Percentiles rank a stretch among this genome's conserved stretches.
phyloP scores from a whole-genome alignment of 495 filamentous ascomycete genomes.

The Margaritispora aquatica region DNA sequence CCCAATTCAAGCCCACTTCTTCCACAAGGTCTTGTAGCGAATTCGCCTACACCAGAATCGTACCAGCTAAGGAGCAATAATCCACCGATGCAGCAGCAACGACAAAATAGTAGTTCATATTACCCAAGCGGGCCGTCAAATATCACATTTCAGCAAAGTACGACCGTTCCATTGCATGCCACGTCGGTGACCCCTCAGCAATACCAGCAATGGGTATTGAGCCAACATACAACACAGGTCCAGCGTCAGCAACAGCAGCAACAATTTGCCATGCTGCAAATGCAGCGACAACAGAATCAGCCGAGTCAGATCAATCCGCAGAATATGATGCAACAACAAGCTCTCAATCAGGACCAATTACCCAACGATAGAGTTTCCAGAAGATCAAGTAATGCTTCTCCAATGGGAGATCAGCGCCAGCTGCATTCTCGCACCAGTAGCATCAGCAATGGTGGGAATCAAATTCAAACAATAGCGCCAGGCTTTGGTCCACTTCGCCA shows the following conservation, averaged over 20 bases:
- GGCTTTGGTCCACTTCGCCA: neutral
- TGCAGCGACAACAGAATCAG: constrained; percentile 7
- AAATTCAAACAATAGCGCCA: neutral
- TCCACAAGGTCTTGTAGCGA: constrained; percentile 8
- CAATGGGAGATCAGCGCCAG: neutral
- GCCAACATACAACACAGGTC: neutral
- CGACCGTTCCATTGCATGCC: neutral
- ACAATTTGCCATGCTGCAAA: neutral
- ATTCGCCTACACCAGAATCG: constrained; percentile 12
- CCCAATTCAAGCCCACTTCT: constrained; percentile 9
- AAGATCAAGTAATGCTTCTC: constrained; percentile 1
- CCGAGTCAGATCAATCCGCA: too few species aligned
- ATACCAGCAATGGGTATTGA: neutral
- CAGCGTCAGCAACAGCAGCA: constrained; percentile 2
- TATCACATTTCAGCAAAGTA: neutral
- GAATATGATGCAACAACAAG: constrained; percentile 1
- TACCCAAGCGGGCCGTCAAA: neutral
- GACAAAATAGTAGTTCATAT: neutral
- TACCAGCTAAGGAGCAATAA: constrained; percentile 12
- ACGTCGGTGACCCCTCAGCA: neutral
- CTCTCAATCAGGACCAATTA: neutral
- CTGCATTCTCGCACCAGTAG: constrained; percentile 7
- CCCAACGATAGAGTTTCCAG: neutral
- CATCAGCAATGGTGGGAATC: constrained; percentile 5
- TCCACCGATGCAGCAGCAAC: neutral